Percentiles rank a stretch among this genome's conserved stretches.
Conservation (phyloP, 352 stramenopile genomes). For the Phytophthora ramorum region DNA sequence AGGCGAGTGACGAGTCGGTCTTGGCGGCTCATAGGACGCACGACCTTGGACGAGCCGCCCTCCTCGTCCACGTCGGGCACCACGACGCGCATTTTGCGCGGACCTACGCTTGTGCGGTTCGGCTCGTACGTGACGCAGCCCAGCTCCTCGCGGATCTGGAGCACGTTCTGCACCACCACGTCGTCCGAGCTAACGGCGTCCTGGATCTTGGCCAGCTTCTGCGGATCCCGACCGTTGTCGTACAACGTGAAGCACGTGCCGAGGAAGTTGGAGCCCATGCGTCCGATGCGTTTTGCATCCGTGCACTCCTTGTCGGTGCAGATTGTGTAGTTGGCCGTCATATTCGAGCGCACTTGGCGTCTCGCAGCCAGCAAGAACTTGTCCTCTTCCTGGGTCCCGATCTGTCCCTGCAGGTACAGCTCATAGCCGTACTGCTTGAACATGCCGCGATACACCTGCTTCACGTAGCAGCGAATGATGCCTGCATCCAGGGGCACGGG, state of each 20-base stretch:
- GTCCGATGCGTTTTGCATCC: conserved; percentile 77
- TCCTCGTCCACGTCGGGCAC: conserved; percentile 86
- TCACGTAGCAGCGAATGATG: conserved; percentile 90
- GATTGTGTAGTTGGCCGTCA: conserved; percentile 90
- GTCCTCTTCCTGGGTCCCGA: conserved; percentile 85
- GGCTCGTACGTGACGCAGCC: conserved; percentile 89
- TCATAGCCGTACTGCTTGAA: conserved; percentile 91
- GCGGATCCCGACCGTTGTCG: conserved; percentile 87
- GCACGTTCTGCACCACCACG: conserved; percentile 74
- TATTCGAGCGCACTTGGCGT: conserved; percentile 88
- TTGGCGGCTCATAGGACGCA: conserved; percentile 85
- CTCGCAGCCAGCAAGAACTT: conserved; percentile 78
- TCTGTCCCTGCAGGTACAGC: conserved; percentile 84
- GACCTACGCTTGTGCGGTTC: conserved; percentile 86
- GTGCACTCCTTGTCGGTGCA: conserved; percentile 84
- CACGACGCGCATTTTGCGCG: conserved; percentile 88
- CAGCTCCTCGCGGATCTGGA: conserved; percentile 88
- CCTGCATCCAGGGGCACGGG: conserved; percentile 83
- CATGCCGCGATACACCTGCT: conserved; percentile 87
- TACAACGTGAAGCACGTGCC: conserved; percentile 90
- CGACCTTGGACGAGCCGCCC: conserved; percentile 79
- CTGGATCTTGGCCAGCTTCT: conserved; percentile 90
- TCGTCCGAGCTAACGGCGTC: conserved; percentile 80
- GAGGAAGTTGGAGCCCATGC: conserved; percentile 90
- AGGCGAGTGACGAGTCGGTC: conserved; percentile 84